phyloP scores from a whole-genome alignment of 768 basidiomycete species.

The Pholiota microspora region DNA sequence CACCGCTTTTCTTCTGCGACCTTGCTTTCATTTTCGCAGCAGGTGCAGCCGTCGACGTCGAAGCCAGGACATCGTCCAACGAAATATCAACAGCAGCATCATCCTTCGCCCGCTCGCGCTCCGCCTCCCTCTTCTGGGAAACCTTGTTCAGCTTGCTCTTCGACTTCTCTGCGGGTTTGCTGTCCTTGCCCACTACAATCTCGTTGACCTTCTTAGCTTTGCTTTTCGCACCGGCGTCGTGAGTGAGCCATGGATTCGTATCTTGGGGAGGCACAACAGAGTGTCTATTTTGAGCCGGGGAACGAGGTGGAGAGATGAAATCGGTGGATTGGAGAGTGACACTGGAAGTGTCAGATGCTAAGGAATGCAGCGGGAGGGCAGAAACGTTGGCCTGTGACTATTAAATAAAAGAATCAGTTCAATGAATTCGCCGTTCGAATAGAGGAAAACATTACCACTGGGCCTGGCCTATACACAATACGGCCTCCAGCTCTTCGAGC shows the following conservation, averaged over 20 bases:
- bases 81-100: constrained; percentile 83
- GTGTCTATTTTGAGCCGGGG: constrained; percentile 20
- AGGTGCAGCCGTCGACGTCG: constrained; percentile 24
- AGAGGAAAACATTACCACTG: constrained; percentile 26
- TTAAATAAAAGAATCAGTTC: neutral
- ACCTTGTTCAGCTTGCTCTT: constrained; percentile 75
- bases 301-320: constrained; percentile 39
- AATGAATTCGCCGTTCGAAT: neutral
- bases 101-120: constrained; percentile 57
- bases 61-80: constrained; percentile 49
- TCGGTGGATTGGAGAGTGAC: constrained; percentile 65
- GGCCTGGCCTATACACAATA: constrained; percentile 57
- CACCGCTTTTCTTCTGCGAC: constrained; percentile 33
- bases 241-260: constrained; percentile 82
- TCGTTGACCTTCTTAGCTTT: constrained; percentile 75
- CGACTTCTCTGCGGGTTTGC: constrained; percentile 58
- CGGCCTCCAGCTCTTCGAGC: constrained; percentile 68
- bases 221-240: constrained; percentile 23
- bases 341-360: constrained; percentile 60
- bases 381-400: constrained; percentile 17
- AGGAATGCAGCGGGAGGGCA: constrained; percentile 25
- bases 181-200: constrained; percentile 67
- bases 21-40: neutral
- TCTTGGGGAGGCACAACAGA: constrained; percentile 17
- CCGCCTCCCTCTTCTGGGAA: constrained; percentile 52